Evolutionary conservation across 1,139 yeast species (phyloP).

Genomic region (Pichia sp.): DNA sequence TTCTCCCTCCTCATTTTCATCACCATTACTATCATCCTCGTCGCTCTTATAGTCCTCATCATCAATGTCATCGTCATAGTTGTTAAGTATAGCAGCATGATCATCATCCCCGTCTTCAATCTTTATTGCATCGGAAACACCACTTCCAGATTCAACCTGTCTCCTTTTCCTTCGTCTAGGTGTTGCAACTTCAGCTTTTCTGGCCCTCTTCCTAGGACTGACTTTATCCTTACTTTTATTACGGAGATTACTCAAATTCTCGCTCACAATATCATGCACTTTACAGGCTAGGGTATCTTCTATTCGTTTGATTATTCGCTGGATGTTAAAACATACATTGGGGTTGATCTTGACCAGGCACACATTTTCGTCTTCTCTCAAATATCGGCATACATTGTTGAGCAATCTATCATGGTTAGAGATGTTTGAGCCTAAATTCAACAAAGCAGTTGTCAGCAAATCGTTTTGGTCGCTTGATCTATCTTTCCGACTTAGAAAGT

Average conservation of each 20-base stretch:
- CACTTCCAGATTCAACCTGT: slow-evolving; percentile 4
- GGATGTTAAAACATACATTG: slow-evolving; percentile 17
- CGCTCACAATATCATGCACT: slow-evolving; percentile 6
- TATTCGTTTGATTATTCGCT: slow-evolving; percentile 15
- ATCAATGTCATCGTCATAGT: not conserved
- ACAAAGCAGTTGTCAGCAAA: slow-evolving; percentile 41
- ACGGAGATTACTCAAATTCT: not conserved
- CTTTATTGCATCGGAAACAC: slow-evolving; percentile 1
- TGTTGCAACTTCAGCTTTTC: not conserved
- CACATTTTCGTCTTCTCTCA: slow-evolving; percentile 20
- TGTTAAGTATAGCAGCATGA: slow-evolving; percentile 10
- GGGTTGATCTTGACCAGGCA: slow-evolving; percentile 27
- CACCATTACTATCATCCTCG: too few relatives aligned
- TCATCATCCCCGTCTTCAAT: slow-evolving; percentile 18
- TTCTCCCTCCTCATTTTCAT: too few relatives aligned
- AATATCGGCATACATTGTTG: slow-evolving; percentile 37
- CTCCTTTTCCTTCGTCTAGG: slow-evolving; percentile 13
- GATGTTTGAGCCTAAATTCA: slow-evolving; percentile 52
- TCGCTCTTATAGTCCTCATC: not conserved
- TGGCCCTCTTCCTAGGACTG: not conserved
- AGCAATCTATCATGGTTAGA: slow-evolving; percentile 52
- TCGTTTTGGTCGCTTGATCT: slow-evolving; percentile 17
- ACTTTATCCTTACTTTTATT: not conserved
- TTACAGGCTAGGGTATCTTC: slow-evolving; percentile 16
- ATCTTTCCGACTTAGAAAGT: slow-evolving; percentile 29